Evolutionary conservation across 306 rosid genomes (phyloP).

Genomic region (Psophocarpus tetragonolobus): DNA sequence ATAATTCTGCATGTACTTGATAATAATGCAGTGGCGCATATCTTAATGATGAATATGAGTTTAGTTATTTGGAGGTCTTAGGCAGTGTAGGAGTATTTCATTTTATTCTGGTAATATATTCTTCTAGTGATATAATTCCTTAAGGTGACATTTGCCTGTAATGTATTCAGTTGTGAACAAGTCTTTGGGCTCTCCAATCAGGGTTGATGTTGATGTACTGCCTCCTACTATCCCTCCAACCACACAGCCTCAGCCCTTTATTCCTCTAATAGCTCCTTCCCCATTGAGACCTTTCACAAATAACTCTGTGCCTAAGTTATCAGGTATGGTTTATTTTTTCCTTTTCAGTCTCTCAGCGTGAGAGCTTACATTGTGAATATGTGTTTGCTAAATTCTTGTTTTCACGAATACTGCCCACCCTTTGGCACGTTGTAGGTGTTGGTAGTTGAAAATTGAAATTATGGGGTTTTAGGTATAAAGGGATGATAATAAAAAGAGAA

Average conservation of each 20-base stretch:
- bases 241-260: conserved; percentile 50
- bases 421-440: conserved; percentile 14
- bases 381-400: conserved; percentile 5
- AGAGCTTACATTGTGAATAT: neutral
- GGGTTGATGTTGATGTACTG: conserved; percentile 25
- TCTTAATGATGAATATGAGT: neutral
- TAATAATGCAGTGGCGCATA: neutral
- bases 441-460: neutral
- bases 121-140: neutral
- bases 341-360: conserved; percentile 2
- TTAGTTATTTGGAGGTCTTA: neutral
- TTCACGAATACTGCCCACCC: neutral
- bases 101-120: neutral
- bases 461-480: neutral
- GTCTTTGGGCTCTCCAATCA: conserved; percentile 31
- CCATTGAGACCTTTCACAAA: conserved; percentile 56
- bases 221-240: conserved; percentile 48
- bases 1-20: neutral
- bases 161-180: conserved; percentile 40
- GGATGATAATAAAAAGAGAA: neutral
- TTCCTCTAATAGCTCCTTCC: conserved; percentile 63
- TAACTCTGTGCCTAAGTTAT: conserved; percentile 43
- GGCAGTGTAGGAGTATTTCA: neutral
- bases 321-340: conserved; percentile 47
- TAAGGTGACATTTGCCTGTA: neutral